Conservation (phyloP, 1,284 basidiomycete species). For the Moesziomyces globuligerus region DNA sequence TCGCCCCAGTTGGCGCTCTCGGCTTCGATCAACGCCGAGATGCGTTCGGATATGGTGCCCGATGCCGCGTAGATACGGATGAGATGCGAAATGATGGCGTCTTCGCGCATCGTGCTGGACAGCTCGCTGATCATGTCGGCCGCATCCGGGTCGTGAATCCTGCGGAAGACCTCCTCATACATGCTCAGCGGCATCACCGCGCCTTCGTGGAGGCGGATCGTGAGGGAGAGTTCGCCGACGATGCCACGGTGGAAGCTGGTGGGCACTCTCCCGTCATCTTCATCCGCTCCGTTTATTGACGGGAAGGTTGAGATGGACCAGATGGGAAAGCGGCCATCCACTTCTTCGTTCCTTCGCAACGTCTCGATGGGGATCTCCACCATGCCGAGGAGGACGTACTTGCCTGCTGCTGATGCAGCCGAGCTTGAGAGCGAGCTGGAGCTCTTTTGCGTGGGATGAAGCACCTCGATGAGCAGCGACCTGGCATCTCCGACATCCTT, state of each 20-base stretch:
- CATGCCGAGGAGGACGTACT: conserved; percentile 47
- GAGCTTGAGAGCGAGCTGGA: conserved; percentile 22
- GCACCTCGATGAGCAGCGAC: conserved; percentile 51
- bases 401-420: conserved; percentile 17
- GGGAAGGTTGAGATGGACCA: conserved; percentile 46
- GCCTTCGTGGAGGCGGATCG: conserved; percentile 47
- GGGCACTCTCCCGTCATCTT: conserved; percentile 24
- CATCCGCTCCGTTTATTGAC: conserved; percentile 1
- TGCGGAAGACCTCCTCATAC: conserved; percentile 43
- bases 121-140: conserved; percentile 35
- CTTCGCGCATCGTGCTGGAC: conserved; percentile 48
- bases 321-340: conserved; percentile 60
- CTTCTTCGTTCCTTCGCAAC: conserved; percentile 54
- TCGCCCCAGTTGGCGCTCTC: conserved; percentile 49
- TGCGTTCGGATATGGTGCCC: conserved; percentile 50
- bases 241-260: conserved; percentile 41
- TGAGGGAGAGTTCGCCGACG: conserved; percentile 54
- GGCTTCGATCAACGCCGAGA: conserved; percentile 40
- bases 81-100: conserved; percentile 47
- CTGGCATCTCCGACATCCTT: conserved; percentile 40
- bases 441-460: conserved; percentile 37
- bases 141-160: conserved; percentile 34
- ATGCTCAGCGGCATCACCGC: conserved; percentile 48
- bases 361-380: conserved; percentile 59
- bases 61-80: conserved; percentile 51